Base-by-base conservation (phyloP, 2,329 filamentous ascomycete species). In the Diaporthe amygdali region DNA sequence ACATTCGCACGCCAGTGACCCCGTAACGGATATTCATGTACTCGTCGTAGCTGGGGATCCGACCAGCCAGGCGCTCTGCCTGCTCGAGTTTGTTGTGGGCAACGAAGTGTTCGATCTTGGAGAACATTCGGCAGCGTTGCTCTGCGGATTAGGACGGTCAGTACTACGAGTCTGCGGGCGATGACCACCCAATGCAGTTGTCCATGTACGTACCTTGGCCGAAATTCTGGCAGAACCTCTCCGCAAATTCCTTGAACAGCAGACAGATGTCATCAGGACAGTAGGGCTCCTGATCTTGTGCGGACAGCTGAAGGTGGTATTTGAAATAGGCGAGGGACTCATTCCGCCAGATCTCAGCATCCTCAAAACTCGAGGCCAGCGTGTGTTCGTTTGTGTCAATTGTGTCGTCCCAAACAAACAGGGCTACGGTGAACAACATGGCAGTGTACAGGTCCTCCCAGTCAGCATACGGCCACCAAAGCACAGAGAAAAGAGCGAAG, bases 361-460 rank as follows among this genome's bases (percentile, higher is more conserved):
- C 59, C 14, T 75, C 75, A 55, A 79, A 77, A 69, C 78, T 74
- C 2, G 68, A 70, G 0, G 78, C 76, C 25, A 79, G 77, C 37
- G 77, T 76, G 25, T 79, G 79, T 25, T 81, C 79, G 46, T 78
- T 77, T 2, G 75, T 77, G 63, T 81, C 79, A 44, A 81, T 78
- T 17, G 78, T 78, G 46, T 80, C 79, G 66, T 81, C 79, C 79
- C 79, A 81, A 41, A 79, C 76, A 66, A 81, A 81, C 44, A 80
- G 78, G 76, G 78, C 80, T 9, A 80, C 76, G 0, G 78, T 77
- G 68, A 80, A 80, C 2, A 78, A 74, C 41, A 78, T 78, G 2
- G 77, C 77, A 8, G 77, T 76, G 46, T 77, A 75, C 4, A 81
- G 76, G 54, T 80, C 78, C 15, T 76, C 73, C 79, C 79, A 81